Percentiles rank a stretch among this genome's conserved stretches.
Evolutionary conservation across 2,329 filamentous ascomycete species (phyloP).

Genomic region (Cordyceps farinosa): DNA sequence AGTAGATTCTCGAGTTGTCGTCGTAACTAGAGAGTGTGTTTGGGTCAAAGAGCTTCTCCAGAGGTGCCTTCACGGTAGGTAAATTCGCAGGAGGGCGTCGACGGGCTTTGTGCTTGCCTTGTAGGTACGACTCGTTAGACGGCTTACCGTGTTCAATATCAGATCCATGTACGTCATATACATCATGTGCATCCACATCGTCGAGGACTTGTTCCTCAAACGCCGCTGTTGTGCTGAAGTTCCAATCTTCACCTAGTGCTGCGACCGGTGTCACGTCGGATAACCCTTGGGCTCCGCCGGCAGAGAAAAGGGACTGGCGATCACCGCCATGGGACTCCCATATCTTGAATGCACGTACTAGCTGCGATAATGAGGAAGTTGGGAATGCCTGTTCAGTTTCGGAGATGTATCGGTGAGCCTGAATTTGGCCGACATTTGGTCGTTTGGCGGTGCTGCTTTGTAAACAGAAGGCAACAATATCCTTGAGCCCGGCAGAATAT

Average conservation of each 20-base stretch:
- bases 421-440: constrained; percentile 65
- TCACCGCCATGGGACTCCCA: constrained; percentile 75
- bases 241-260: constrained; percentile 60
- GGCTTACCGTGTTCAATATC: constrained; percentile 48
- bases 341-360: constrained; percentile 68
- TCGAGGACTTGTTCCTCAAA: constrained; percentile 58
- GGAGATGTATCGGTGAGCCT: constrained; percentile 65
- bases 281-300: constrained; percentile 55
- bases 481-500: constrained; percentile 65
- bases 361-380: constrained; percentile 56
- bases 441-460: constrained; percentile 64
- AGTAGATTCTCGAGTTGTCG: constrained; percentile 60
- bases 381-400: constrained; percentile 62
- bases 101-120: constrained; percentile 42
- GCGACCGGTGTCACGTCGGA: constrained; percentile 42
- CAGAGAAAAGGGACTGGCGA: constrained; percentile 60
- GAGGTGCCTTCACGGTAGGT: constrained; percentile 46
- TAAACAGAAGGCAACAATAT: constrained; percentile 70
- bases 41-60: constrained; percentile 64
- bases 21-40: constrained; percentile 63
- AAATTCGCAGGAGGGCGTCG: constrained; percentile 48
- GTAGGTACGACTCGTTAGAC: too few species aligned
- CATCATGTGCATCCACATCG: constrained; percentile 52
- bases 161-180: constrained; percentile 59
- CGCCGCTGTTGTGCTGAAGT: constrained; percentile 64